Evolutionary conservation across 495 filamentous ascomycete genomes (phyloP), one percentile per base, ranked within the genome.

Genomic region (Schizothecium vesticola): DNA sequence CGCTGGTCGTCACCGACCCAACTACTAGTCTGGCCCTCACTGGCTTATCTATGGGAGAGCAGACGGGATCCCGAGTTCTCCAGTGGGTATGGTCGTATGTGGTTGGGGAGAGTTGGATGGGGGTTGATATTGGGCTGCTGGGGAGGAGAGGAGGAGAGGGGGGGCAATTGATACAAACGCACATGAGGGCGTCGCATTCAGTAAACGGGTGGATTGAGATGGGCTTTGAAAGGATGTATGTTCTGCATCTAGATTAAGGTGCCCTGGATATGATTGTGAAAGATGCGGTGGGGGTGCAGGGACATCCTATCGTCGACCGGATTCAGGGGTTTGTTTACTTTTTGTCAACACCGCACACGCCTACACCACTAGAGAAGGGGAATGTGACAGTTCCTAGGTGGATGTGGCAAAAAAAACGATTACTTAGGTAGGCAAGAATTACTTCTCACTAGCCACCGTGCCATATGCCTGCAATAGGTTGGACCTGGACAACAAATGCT

Each of bases 51-150:
- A 81, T 73, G 82, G 80, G 74, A 80, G 82, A 83, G 79, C 82
- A 78, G 81, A 83, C 81, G 80, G 81, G 81, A 80, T 80, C 75
- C 80, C 80, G 80, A 78, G 71, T 78, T 76, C 66, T 82, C 79
- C 69, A 73, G 33, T 74, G 73, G 73, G 66, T 82, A 75, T 81
- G 80, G 80, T 80, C 81, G 80, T 81, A 83, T 78, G 76, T 78
- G 62, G 1, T 13, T 25, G 31, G 16, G 7, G 16, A 5, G 0
- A 3, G 12, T 3, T 11, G 28, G 3, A n/a, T 55, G 11, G n/a
- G 22, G 23, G 24, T 0, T 21, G 22, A 23, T 56, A 51, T 36
- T 13, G 24, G 22, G 19, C 36, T 26, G 29, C 1, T 21, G 26
- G 1, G 2, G n/a, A n/a, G n/a, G n/a, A 3, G 8, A 31, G 31